Evolutionary conservation across 129 eudicot genomes (phyloP).

Genomic region (Flaveria linearis): DNA sequence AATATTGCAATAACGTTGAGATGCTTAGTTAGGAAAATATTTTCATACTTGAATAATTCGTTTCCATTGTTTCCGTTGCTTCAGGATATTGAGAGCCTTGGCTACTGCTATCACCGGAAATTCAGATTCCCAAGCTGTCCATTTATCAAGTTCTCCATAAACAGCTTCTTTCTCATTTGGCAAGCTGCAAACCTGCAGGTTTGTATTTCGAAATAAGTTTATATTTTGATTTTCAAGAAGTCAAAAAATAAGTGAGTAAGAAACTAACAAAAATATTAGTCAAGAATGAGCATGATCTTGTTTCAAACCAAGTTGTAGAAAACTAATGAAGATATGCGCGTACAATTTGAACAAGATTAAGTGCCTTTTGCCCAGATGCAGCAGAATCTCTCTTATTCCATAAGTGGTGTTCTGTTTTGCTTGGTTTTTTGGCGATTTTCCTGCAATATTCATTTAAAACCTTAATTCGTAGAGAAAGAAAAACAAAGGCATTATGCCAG

Average conservation of each 20-base stretch:
- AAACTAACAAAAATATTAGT: conserved; percentile 4
- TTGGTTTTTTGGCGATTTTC: conserved; percentile 46
- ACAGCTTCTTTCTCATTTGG: conserved; percentile 93
- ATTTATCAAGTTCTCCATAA: conserved; percentile 82
- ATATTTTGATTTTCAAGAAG: background rate
- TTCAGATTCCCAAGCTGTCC: conserved; percentile 89
- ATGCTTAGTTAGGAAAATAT: background rate
- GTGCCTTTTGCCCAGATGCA: conserved; percentile 77
- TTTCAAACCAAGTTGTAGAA: conserved; percentile 1
- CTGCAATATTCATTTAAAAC: conserved; percentile 32
- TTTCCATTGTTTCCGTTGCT: conserved; percentile 69
- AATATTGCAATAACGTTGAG: conserved; percentile 4
- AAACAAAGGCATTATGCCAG: background rate
- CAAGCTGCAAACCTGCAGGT: conserved; percentile 62
- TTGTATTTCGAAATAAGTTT: conserved; percentile 7
- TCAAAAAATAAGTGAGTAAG: background rate
- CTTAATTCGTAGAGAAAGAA: background rate
- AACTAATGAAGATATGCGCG: conserved; percentile 26
- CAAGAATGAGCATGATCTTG: background rate
- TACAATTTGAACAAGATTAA: conserved; percentile 66
- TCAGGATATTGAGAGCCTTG: conserved; percentile 77
- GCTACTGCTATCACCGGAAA: conserved; percentile 91
- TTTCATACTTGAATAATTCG: conserved; percentile 70
- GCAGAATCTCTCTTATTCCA: conserved; percentile 79
- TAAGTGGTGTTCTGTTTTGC: conserved; percentile 81